phyloP scores from a whole-genome alignment of 257 asterid species.

The Salvia rosmarinus region DNA sequence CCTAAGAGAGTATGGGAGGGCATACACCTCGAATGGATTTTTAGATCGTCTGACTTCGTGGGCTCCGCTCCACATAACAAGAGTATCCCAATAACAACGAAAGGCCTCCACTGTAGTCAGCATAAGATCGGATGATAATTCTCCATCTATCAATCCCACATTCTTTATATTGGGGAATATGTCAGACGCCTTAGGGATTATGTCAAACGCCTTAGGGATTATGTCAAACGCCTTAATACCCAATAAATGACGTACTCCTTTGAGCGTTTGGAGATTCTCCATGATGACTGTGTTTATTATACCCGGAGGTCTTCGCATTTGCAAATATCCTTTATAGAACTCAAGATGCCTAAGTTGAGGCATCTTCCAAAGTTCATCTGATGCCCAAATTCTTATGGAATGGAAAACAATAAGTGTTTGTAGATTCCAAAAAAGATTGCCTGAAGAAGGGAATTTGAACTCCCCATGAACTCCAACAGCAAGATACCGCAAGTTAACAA shows the following conservation, averaged over 20 bases:
- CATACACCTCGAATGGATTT: neutral
- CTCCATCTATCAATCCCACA: neutral
- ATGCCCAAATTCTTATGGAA: neutral
- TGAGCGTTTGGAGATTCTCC: neutral
- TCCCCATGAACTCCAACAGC: neutral
- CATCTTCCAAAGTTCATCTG: neutral
- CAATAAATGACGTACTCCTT: neutral
- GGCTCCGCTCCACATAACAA: too few species aligned
- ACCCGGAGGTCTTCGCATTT: neutral
- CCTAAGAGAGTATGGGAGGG: neutral
- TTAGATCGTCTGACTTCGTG: too few species aligned
- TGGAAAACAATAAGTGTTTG: neutral
- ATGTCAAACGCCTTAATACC: too few species aligned
- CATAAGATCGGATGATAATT: too few species aligned
- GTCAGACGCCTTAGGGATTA: too few species aligned
- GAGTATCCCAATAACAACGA: too few species aligned
- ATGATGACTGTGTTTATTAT: neutral
- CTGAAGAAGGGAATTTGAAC: neutral
- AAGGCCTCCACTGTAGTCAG: too few species aligned
- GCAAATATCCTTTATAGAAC: neutral
- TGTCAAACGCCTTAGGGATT: too few species aligned
- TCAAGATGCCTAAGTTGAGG: slow-evolving; percentile 19
- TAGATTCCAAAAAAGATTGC: slow-evolving; percentile 1
- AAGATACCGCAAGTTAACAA: slow-evolving; percentile 18
- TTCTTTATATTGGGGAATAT: neutral